phyloP scores from a whole-genome alignment of 2,329 filamentous ascomycete species.

The Eutypella sp. region DNA sequence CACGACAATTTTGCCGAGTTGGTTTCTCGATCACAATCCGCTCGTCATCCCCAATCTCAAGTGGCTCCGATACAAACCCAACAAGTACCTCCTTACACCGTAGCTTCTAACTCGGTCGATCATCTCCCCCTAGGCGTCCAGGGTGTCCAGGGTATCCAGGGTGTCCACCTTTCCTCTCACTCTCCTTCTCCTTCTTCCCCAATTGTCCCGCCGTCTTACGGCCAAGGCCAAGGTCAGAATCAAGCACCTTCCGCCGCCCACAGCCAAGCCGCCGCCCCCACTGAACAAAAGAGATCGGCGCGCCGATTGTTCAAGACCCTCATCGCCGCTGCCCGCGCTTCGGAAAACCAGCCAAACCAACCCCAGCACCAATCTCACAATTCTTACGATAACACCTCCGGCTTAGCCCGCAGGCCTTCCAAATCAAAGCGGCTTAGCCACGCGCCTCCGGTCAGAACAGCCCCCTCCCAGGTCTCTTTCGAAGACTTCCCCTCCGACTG shows the following conservation, averaged over 20 bases:
- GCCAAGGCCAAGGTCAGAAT: constrained; percentile 11
- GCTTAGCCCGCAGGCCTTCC: constrained; percentile 50
- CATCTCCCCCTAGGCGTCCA: too few relatives aligned
- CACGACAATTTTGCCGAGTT: constrained; percentile 42
- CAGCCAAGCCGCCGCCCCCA: constrained; percentile 24
- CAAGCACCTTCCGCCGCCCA: constrained; percentile 13
- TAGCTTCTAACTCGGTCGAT: constrained; percentile 37
- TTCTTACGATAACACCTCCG: constrained; percentile 44
- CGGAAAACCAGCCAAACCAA: constrained; percentile 22
- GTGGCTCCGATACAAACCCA: constrained; percentile 29
- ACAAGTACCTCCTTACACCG: constrained; percentile 29
- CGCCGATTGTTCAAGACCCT: constrained; percentile 52
- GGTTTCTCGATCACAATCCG: constrained; percentile 48
- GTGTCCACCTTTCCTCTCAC: constrained; percentile 22
- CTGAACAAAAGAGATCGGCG: constrained; percentile 43
- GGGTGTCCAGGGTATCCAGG: too few relatives aligned
- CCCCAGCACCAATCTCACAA: constrained; percentile 24
- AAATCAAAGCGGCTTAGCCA: constrained; percentile 55
- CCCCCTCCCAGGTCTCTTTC: constrained; percentile 24
- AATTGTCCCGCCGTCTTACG: constrained; percentile 12
- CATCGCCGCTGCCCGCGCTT: constrained; percentile 37
- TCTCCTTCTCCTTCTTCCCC: too few relatives aligned
- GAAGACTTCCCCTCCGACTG: constrained; percentile 21
- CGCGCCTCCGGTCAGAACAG: constrained; percentile 38
- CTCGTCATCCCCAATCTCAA: constrained; percentile 37